Conservation (phyloP, 169 alveolate species). For the Plasmodium gallinaceum region DNA sequence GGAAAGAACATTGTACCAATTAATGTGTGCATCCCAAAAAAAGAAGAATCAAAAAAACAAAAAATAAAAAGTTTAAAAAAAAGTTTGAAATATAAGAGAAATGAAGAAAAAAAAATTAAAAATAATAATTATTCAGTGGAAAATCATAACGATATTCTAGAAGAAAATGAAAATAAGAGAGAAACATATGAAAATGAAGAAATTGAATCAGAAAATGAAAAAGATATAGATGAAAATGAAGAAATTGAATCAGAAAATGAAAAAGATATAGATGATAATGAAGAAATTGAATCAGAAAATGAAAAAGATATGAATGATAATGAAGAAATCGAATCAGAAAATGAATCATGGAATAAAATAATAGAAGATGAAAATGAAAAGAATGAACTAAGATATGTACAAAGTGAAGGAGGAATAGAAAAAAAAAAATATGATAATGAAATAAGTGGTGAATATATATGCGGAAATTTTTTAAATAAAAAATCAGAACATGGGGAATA, state of each 20-base stretch:
- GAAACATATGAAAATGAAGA: not conserved
- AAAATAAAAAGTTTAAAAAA: conserved; percentile 1
- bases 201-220: not conserved
- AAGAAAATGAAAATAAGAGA: not conserved
- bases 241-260: conserved; percentile 12
- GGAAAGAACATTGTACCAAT: conserved; percentile 64
- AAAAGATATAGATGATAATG: not conserved
- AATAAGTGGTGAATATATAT: not conserved
- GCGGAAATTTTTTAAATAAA: not conserved
- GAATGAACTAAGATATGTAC: not conserved
- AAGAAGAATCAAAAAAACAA: conserved; percentile 2
- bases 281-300: not conserved
- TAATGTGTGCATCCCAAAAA: conserved; percentile 14
- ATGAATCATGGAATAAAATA: too few relatives aligned
- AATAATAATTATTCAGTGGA: not conserved
- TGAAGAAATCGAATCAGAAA: not conserved
- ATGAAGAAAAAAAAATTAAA: not conserved
- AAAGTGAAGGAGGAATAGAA: conserved; percentile 17
- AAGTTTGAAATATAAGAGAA: not conserved
- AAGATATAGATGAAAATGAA: conserved; percentile 1
- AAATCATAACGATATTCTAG: not conserved
- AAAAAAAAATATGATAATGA: not conserved
- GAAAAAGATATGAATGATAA: not conserved
- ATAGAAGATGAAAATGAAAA: conserved; percentile 1
- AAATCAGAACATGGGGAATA: not conserved